A percentile compares a stretch with the other conserved stretches of the same genome.
Evolutionary conservation across 345 rosid species (phyloP).

Genomic region (Arabidopsis suecica): DNA sequence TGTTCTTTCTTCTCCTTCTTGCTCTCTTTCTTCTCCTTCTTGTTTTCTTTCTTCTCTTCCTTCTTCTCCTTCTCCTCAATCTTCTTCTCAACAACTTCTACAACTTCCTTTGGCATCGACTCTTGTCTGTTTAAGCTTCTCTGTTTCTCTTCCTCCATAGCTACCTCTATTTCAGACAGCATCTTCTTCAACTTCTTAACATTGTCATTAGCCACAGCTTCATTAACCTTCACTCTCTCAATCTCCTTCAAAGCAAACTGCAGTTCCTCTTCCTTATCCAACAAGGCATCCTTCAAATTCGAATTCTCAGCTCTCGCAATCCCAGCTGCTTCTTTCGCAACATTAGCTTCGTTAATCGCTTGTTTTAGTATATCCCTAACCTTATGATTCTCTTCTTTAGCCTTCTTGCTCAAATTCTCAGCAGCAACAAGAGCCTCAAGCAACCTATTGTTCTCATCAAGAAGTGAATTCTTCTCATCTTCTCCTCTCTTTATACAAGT

Average conservation of each 20-base stretch:
- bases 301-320: slow-evolving; percentile 77
- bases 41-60: slow-evolving; percentile 21
- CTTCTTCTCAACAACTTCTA: slow-evolving; percentile 34
- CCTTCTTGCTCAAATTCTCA: slow-evolving; percentile 49
- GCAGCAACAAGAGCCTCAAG: slow-evolving; percentile 55
- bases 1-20: slow-evolving; percentile 36
- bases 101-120: slow-evolving; percentile 41
- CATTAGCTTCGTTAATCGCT: slow-evolving; percentile 85
- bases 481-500: slow-evolving; percentile 71
- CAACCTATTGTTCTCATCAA: slow-evolving; percentile 57
- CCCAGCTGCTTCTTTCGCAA: slow-evolving; percentile 83
- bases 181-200: slow-evolving; percentile 64
- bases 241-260: slow-evolving; percentile 62
- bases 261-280: slow-evolving; percentile 70
- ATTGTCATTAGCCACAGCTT: slow-evolving; percentile 60
- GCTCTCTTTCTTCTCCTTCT: slow-evolving; percentile 40
- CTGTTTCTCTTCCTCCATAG: slow-evolving; percentile 43
- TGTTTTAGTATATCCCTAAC: slow-evolving; percentile 83
- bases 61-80: slow-evolving; percentile 22
- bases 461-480: slow-evolving; percentile 61
- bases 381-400: slow-evolving; percentile 69
- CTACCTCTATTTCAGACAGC: slow-evolving; percentile 48
- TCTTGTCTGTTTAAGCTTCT: slow-evolving; percentile 42
- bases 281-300: slow-evolving; percentile 64
- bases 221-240: slow-evolving; percentile 65